These are phyloP conservation scores for Exidia glandulosa DNA, from an alignment of 768 basidiomycete genomes.

Conservation along the genomic window DNA sequence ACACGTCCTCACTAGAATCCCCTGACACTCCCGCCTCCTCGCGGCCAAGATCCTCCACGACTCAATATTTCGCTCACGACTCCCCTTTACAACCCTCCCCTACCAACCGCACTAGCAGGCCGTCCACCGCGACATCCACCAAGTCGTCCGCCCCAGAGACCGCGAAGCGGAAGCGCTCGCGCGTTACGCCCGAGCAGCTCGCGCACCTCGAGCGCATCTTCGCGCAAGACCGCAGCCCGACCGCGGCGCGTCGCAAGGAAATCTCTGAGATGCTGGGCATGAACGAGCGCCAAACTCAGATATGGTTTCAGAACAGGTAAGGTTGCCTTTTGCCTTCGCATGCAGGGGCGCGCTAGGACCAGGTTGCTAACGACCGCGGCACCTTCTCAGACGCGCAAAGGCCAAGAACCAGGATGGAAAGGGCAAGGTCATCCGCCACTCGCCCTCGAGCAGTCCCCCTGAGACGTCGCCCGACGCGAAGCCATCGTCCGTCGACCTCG, in stretches of 20 bases:
- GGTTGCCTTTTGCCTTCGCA: constrained; percentile 10
- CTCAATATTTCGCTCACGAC: not conserved
- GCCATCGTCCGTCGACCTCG: constrained; percentile 38
- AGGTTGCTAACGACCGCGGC: not conserved
- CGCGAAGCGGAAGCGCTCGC: constrained; percentile 52
- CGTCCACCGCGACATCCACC: not conserved
- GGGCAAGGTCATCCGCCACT: constrained; percentile 26
- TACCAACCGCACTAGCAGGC: not conserved
- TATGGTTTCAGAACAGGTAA: constrained; percentile 84
- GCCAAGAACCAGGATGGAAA: constrained; percentile 62
- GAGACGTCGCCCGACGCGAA: constrained; percentile 42
- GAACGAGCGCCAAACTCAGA: constrained; percentile 80
- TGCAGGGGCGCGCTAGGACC: not conserved
- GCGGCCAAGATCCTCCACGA: not conserved
- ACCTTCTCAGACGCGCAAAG: constrained; percentile 55
- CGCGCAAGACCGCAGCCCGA: constrained; percentile 56
- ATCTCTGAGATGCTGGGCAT: constrained; percentile 67
- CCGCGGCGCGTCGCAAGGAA: constrained; percentile 57
- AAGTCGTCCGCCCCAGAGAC: not conserved
- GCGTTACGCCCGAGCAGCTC: constrained; percentile 75
- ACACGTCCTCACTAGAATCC: not conserved
- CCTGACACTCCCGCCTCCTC: not conserved
- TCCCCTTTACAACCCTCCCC: not conserved
- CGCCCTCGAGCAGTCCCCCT: constrained; percentile 21
- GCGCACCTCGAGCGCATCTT: constrained; percentile 64